These are phyloP conservation scores for Alternaria metachromatica DNA, from an alignment of 2,329 filamentous ascomycete genomes.

Conservation along the genomic window DNA sequence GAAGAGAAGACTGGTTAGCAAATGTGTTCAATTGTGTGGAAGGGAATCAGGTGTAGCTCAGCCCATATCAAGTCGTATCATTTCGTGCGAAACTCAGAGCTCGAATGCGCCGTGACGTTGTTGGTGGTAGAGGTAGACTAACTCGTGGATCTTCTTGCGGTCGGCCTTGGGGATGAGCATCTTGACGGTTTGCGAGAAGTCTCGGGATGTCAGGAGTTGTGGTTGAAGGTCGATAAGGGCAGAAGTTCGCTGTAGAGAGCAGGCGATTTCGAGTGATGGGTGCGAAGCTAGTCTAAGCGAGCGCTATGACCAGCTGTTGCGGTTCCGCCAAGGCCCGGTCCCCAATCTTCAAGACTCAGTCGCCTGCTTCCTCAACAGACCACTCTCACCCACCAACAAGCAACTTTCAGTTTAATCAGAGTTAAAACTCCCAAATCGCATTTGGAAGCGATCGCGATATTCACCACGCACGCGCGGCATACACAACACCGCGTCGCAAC, in stretches of 20 bases:
- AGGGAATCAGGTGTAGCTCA: conserved; percentile 26
- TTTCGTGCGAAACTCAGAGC: conserved; percentile 37
- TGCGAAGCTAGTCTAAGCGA: conserved; percentile 22
- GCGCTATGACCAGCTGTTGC: conserved; percentile 13
- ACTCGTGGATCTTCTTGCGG: conserved; percentile 99
- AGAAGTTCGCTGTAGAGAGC: conserved; percentile 17
- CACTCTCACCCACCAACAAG: background rate
- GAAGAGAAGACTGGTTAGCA: conserved; percentile 27
- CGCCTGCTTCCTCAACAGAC: background rate
- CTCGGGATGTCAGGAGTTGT: conserved; percentile 30
- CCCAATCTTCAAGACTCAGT: background rate
- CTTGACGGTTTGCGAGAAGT: conserved; percentile 50
- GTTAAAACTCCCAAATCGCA: background rate
- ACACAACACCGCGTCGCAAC: background rate
- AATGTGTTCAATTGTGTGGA: conserved; percentile 13
- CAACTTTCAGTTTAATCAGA: background rate
- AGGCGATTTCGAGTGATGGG: conserved; percentile 19
- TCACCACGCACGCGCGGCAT: background rate
- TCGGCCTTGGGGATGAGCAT: conserved; percentile 99
- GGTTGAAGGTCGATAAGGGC: conserved; percentile 23
- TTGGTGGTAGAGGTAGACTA: conserved; percentile 65
- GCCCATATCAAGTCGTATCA: conserved; percentile 34
- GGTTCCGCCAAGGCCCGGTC: conserved; percentile 6
- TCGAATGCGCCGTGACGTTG: conserved; percentile 30
- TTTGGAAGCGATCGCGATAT: background rate